These are phyloP conservation scores for Crithidia fasciculata DNA, from an alignment of 208 protist genomes.

Conservation along the genomic window DNA sequence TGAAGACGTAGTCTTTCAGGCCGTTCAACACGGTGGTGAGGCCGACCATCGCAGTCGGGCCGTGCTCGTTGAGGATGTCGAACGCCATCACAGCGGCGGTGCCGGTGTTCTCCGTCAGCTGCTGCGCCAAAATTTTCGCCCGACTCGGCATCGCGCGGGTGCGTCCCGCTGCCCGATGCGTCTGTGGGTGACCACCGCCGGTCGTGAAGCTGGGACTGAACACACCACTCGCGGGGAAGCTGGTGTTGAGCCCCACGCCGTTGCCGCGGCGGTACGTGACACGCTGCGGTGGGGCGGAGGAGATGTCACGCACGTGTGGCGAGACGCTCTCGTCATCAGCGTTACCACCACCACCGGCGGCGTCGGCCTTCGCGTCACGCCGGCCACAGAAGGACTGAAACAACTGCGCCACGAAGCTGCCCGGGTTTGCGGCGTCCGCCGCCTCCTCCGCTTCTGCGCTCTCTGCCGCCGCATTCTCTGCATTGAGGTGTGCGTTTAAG, in stretches of 20 bases:
- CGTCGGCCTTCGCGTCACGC: background rate
- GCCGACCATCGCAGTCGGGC: constrained; percentile 15
- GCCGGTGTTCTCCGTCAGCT: constrained; percentile 6
- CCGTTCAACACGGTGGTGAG: constrained; percentile 14
- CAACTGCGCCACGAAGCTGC: constrained; percentile 19
- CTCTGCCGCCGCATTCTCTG: background rate
- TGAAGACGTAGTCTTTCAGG: constrained; percentile 31
- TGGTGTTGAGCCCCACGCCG: background rate
- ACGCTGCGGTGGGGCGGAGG: constrained; percentile 30
- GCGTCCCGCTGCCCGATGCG: background rate
- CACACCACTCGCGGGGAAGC: background rate
- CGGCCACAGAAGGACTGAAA: constrained; percentile 18
- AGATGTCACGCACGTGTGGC: constrained; percentile 27
- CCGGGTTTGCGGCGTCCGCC: background rate
- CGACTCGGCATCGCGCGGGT: constrained; percentile 11
- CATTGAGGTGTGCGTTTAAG: constrained; percentile 2
- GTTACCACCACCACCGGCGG: background rate
- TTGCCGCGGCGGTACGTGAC: constrained; percentile 18
- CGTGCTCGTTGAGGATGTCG: constrained; percentile 30
- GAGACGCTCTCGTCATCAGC: background rate
- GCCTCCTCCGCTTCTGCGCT: background rate
- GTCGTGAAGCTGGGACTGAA: background rate
- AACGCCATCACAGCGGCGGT: background rate
- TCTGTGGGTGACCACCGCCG: background rate
- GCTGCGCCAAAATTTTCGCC: constrained; percentile 8